Evolutionary conservation across 2,329 filamentous ascomycete genomes (phyloP).

Genomic region (Trichoderma breve): DNA sequence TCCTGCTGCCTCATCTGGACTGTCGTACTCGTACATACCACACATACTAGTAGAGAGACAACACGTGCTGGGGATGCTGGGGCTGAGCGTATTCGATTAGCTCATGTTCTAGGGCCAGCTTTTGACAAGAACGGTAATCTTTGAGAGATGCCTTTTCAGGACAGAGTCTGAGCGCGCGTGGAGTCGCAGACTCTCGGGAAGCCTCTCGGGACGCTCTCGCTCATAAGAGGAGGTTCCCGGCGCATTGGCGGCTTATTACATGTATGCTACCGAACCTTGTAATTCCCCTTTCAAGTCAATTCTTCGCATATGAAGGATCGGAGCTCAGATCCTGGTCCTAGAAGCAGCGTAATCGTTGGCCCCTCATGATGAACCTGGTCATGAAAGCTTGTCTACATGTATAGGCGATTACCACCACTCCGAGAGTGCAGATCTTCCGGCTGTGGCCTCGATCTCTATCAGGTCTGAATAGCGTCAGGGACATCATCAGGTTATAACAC

Average conservation of each 20-base stretch:
- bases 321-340: not conserved
- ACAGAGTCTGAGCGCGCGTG: not conserved
- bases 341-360: not conserved
- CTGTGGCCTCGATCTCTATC: not conserved
- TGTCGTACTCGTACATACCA: not conserved
- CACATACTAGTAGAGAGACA: not conserved
- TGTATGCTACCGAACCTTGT: not conserved
- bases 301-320: constrained; percentile 1
- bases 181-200: not conserved
- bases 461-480: not conserved
- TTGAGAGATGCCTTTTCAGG: not conserved
- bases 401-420: not conserved
- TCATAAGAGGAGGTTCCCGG: not conserved
- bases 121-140: not conserved
- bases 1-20: not conserved
- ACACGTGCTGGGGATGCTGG: not conserved
- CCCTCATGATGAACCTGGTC: not conserved
- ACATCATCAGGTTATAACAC: not conserved
- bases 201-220: not conserved
- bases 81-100: not conserved
- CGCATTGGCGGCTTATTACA: not conserved
- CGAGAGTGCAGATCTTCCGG: not conserved
- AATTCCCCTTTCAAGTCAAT: not conserved
- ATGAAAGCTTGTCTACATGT: not conserved
- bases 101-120: not conserved